A percentile compares a stretch with the other conserved stretches of the same genome.
phyloP scores from a whole-genome alignment of 208 protist genomes.

The Borovskyia barvae region DNA sequence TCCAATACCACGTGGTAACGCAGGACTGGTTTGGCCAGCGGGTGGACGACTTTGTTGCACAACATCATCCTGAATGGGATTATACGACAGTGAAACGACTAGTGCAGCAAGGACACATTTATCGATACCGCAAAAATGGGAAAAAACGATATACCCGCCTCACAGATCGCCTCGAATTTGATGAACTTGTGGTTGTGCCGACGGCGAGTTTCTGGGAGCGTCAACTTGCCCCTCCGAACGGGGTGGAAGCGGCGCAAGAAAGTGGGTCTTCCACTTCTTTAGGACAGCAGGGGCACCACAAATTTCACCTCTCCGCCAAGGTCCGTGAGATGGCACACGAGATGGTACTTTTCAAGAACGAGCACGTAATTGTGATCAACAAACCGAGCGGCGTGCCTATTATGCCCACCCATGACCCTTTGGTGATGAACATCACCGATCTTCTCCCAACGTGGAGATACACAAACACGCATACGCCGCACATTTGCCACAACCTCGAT shows the following conservation, averaged over 20 bases:
- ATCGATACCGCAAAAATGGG: slow-evolving; percentile 84
- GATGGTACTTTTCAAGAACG: slow-evolving; percentile 94
- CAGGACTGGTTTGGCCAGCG: slow-evolving; percentile 88
- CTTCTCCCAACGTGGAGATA: slow-evolving; percentile 90
- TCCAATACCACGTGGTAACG: slow-evolving; percentile 86
- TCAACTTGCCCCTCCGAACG: slow-evolving; percentile 55
- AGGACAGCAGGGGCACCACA: slow-evolving; percentile 2
- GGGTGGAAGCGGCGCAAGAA: slow-evolving; percentile 16
- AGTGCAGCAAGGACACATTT: slow-evolving; percentile 88
- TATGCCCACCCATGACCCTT: slow-evolving; percentile 78
- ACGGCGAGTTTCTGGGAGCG: slow-evolving; percentile 58
- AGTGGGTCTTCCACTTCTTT: neutral
- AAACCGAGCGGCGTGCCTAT: slow-evolving; percentile 91
- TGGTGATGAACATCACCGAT: slow-evolving; percentile 86
- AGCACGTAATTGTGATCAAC: slow-evolving; percentile 93
- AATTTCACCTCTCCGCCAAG: slow-evolving; percentile 64
- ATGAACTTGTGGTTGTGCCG: slow-evolving; percentile 87
- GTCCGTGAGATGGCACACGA: slow-evolving; percentile 78
- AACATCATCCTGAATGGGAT: slow-evolving; percentile 86
- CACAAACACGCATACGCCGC: slow-evolving; percentile 70
- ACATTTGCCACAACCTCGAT: slow-evolving; percentile 91
- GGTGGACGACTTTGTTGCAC: slow-evolving; percentile 78
- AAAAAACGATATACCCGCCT: slow-evolving; percentile 85
- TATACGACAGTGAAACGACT: slow-evolving; percentile 78
- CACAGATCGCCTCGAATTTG: slow-evolving; percentile 86